Evolutionary conservation across 371 early-diverging fungal species (phyloP), one percentile per base, ranked within the genome.

Genomic region (Syncephalastrum racemosum): DNA sequence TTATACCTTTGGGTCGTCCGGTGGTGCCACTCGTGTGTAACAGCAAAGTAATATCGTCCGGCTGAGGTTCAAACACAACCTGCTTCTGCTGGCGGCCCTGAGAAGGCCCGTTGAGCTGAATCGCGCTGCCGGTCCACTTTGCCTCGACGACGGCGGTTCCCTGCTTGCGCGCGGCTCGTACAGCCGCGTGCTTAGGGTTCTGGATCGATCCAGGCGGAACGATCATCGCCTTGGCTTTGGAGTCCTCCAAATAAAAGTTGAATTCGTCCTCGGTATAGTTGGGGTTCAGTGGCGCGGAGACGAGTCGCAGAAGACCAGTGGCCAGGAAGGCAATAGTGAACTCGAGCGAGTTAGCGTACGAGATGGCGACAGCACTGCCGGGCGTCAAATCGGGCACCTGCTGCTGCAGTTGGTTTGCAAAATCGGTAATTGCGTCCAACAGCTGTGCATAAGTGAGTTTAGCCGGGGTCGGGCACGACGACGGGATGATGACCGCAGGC

Each of bases 11-110:
- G 12, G 94, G 93, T 59, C 88, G 59, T 16, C 91, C 91, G 2
- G 93, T 94, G 2, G 91, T 90, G 19, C 91, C 91, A 27, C 90
- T 89, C 4, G 93, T 93, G 63, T 94, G 92, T 53, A 91, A 75
- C 49, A 90, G 66, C 15, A 91, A 71, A n/a, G 90, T 88, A 39
- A 82, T 75, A 49, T 89, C 86, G 23, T 79, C 75, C 4, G 82
- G 78, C 57, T 70, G 58, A 18, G 81, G 82, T 45, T 58, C 24
- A 25, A 77, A 64, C 2, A 39, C 51, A 7, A 55, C 31, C 18
- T 43, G 48, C 14, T 20, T 49, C 16, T 16, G 31, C 47, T 20
- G 42, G 20, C 5, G 49, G 45, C 12, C 51, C 45, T 14, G 15
- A n/a, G 25, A 22, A n/a, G 51, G 51, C 13, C 63, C 64, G 20